phyloP scores from a whole-genome alignment of 345 rosid genomes.

The Murraya koenigii region DNA sequence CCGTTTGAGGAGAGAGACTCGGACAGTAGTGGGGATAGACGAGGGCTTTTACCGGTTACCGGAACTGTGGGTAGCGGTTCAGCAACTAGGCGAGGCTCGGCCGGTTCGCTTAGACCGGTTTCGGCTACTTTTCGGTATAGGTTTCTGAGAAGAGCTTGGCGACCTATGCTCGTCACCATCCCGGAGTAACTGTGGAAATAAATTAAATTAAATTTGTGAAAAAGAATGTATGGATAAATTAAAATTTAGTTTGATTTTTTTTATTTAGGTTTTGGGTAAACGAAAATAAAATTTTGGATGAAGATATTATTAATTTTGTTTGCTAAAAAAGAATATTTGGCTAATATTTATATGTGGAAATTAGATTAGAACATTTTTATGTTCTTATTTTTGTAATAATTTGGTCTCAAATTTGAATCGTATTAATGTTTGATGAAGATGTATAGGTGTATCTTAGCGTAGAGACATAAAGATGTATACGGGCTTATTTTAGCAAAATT shows the following conservation, averaged over 20 bases:
- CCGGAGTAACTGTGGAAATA: conserved; percentile 50
- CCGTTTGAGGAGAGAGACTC: conserved; percentile 46
- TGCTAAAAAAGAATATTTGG: background rate
- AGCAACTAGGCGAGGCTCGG: conserved; percentile 35
- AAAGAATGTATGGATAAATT: conserved; percentile 7
- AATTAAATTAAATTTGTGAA: conserved; percentile 4
- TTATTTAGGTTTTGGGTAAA: background rate
- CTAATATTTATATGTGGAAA: too few species aligned
- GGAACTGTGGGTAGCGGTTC: conserved; percentile 19
- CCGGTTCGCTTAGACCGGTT: conserved; percentile 45
- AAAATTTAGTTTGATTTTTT: background rate
- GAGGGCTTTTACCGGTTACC: conserved; percentile 30
- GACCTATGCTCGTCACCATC: conserved; percentile 73
- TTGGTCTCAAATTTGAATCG: too few species aligned
- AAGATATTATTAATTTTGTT: background rate
- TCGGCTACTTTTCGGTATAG: conserved; percentile 57
- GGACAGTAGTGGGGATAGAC: conserved; percentile 24
- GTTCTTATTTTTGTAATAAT: too few species aligned
- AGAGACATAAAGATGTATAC: too few species aligned
- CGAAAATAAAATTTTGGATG: background rate
- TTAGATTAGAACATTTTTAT: too few species aligned
- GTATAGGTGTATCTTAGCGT: too few species aligned
- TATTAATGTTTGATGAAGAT: too few species aligned
- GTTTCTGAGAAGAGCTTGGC: conserved; percentile 79
- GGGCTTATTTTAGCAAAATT: too few species aligned